A percentile compares a stretch with the other conserved stretches of the same genome.
These are phyloP conservation scores for Gastrolobium villosum DNA, from an alignment of 306 rosid genomes.

Conservation along the genomic window DNA sequence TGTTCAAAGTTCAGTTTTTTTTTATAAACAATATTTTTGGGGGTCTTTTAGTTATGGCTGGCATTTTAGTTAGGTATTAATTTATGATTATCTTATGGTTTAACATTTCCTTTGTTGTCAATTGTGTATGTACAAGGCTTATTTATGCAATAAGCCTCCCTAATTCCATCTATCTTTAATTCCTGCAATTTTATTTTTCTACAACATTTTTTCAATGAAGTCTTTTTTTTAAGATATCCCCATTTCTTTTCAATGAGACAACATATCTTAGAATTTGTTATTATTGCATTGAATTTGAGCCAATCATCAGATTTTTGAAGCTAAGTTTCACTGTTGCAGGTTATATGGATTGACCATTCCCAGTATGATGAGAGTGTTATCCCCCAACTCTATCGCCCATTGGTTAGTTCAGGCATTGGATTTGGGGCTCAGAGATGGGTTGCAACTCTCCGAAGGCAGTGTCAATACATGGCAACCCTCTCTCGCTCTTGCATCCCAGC, in stretches of 20 bases:
- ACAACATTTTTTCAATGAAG: not conserved
- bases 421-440: conserved; percentile 94
- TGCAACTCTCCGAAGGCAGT: conserved; percentile 82
- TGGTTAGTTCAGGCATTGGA: conserved; percentile 71
- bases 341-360: conserved; percentile 89
- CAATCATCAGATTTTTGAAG: not conserved
- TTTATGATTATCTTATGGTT: conserved; percentile 40
- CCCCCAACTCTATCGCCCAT: conserved; percentile 68
- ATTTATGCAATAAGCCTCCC: conserved; percentile 4
- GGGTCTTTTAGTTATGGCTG: conserved; percentile 19
- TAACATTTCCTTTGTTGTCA: conserved; percentile 45
- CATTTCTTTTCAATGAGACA: not conserved
- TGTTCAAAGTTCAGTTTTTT: not conserved
- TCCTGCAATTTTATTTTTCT: not conserved
- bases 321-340: conserved; percentile 58
- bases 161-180: conserved; percentile 4
- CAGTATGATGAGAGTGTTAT: conserved; percentile 76
- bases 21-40: not conserved
- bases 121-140: conserved; percentile 17
- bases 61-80: conserved; percentile 37
- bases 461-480: conserved; percentile 68
- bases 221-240: not conserved
- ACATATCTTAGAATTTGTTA: not conserved
- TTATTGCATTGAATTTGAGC: conserved; percentile 17
- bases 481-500: conserved; percentile 52